These are phyloP conservation scores for Bimuria novae-zelandiae DNA, from an alignment of 2,329 filamentous ascomycete species.

Conservation along the genomic window DNA sequence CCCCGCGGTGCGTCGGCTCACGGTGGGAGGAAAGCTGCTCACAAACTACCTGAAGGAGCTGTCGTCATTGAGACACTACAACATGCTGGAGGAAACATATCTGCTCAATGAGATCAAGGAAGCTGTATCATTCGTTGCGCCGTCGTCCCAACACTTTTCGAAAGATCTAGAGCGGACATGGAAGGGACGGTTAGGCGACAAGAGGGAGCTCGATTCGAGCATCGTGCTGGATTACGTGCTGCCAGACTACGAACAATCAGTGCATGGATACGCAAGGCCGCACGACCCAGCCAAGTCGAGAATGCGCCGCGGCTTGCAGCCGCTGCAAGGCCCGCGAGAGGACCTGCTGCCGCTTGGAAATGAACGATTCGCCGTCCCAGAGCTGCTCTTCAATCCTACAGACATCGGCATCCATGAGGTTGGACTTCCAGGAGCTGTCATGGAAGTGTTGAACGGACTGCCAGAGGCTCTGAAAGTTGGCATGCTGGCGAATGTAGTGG, in stretches of 20 bases:
- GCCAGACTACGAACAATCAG: slow-evolving; percentile 72
- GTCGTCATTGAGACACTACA: slow-evolving; percentile 88
- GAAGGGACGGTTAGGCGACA: slow-evolving; percentile 66
- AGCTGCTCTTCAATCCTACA: slow-evolving; percentile 82
- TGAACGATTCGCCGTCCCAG: slow-evolving; percentile 88
- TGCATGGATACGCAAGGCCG: slow-evolving; percentile 73
- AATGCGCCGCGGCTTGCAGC: slow-evolving; percentile 55
- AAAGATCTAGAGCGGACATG: slow-evolving; percentile 79
- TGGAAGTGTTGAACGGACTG: slow-evolving; percentile 74
- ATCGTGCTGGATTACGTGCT: slow-evolving; percentile 91
- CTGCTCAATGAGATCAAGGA: slow-evolving; percentile 98
- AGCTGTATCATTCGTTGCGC: slow-evolving; percentile 78
- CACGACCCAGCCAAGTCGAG: slow-evolving; percentile 71
- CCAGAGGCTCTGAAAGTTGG: slow-evolving; percentile 84
- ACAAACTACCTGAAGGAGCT: slow-evolving; percentile 92
- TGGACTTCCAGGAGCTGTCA: slow-evolving; percentile 79
- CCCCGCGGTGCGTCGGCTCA: slow-evolving; percentile 78
- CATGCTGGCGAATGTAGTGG: slow-evolving; percentile 82
- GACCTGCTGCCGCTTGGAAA: slow-evolving; percentile 87
- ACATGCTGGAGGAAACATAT: slow-evolving; percentile 91
- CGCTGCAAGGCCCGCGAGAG: slow-evolving; percentile 60
- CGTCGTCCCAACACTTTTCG: slow-evolving; percentile 65
- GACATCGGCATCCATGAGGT: slow-evolving; percentile 85
- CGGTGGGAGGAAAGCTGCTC: slow-evolving; percentile 89
- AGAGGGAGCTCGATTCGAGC: slow-evolving; percentile 55